Percentiles rank a stretch among this genome's conserved stretches.
Evolutionary conservation across 2,329 filamentous ascomycete species (phyloP).

Genomic region (Aspergillus jensenii): DNA sequence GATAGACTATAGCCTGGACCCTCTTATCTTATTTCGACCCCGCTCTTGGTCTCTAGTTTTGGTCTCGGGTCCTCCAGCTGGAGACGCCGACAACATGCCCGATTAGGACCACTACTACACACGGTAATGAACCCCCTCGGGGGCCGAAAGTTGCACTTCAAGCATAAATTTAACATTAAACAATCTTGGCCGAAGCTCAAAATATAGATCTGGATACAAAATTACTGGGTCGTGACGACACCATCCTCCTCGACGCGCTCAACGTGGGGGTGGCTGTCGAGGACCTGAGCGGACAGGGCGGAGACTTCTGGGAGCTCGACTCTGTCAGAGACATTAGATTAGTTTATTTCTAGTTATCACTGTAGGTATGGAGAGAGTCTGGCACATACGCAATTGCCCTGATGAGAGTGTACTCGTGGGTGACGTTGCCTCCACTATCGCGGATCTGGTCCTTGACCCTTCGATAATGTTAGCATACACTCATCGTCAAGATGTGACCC

Average conservation of each 20-base stretch:
- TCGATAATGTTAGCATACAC: neutral
- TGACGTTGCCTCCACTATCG: neutral
- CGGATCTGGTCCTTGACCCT: neutral
- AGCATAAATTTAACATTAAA: no score
- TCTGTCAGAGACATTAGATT: neutral
- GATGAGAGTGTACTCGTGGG: conserved; percentile 1
- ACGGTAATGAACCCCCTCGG: no score
- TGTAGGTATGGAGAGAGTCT: neutral
- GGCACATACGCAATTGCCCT: neutral
- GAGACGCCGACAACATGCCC: no score
- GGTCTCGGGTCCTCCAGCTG: no score
- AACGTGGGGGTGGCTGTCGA: neutral
- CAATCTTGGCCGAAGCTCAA: no score
- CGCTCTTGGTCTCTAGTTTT: neutral
- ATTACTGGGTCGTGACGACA: neutral
- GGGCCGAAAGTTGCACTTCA: no score
- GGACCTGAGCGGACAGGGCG: neutral
- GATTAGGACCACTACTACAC: no score
- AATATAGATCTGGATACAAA: neutral
- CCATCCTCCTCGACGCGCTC: neutral
- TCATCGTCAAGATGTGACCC: no score
- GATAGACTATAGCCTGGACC: neutral
- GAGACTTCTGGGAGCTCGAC: neutral
- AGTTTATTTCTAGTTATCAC: neutral
- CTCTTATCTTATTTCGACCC: neutral